phyloP scores from a whole-genome alignment of 192 early-diverging fungal genomes.

The Linnemannia elongata region DNA sequence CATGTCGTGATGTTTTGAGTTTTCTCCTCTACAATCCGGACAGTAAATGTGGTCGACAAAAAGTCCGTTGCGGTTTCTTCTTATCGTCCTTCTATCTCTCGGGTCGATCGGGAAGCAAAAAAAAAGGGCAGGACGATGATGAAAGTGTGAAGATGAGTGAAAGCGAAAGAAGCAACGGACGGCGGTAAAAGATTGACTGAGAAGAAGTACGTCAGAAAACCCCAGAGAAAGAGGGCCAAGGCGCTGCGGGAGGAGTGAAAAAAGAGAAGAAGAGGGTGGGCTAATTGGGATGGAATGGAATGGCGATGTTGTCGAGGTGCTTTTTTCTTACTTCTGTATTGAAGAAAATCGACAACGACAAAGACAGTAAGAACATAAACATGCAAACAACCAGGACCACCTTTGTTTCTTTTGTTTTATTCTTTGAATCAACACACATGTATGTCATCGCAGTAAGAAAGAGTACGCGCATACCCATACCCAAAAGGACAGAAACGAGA shows the following conservation, averaged over 20 bases:
- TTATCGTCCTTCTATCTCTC: background rate
- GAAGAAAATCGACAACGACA: background rate
- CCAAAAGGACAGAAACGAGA: background rate
- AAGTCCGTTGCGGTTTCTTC: background rate
- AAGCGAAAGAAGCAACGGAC: background rate
- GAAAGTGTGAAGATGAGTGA: background rate
- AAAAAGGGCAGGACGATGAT: background rate
- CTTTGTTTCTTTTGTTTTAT: background rate
- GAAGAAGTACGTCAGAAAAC: background rate
- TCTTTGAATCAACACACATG: background rate
- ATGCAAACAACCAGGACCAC: no score
- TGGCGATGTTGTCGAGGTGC: background rate
- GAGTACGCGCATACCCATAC: background rate
- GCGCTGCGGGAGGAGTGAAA: background rate
- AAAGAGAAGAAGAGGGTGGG: background rate
- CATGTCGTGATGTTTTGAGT: background rate
- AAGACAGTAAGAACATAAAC: background rate
- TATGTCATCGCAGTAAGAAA: conserved; percentile 10
- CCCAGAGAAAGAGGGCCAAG: background rate
- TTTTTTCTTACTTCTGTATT: background rate
- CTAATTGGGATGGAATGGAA: conserved; percentile 4
- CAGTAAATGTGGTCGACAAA: background rate
- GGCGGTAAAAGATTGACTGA: background rate
- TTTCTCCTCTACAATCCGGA: background rate
- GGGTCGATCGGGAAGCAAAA: background rate